Base-by-base conservation (phyloP, 805 yeast genomes). In the Candida parachauliodes region DNA sequence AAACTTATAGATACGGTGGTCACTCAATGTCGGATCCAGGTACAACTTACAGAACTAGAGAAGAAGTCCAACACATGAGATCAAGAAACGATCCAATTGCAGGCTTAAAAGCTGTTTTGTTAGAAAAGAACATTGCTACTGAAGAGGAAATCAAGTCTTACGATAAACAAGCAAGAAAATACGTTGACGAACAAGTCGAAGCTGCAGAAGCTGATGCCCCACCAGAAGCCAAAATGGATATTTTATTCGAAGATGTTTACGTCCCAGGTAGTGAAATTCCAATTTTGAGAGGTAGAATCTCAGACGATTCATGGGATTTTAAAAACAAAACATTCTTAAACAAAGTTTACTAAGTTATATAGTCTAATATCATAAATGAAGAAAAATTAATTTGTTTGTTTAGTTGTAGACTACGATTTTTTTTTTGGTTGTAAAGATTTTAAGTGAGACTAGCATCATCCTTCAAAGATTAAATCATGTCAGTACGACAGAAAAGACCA, bases 11-110 rank as follows among this genome's bases (percentile, higher is more conserved):
- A 78, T 93, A 93, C 67, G 98, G 98, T 76, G 98, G 98, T 68
- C 98, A 93, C 81, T 93, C 98, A 53, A 93, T 93, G 98, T 91
- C 98, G 52, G 98, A 93, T 72, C 98, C 98, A 59, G 98, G 98
- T 78, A 93, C 98, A 67, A 93, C 98, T 51, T 93, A 93, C 83
- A 85, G 98, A 81, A 93, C 98, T 62, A 89, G 98, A 77, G 98
- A 93, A 74, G 98, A 93, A 76, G 93, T 93, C 53, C 97, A 89
- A 74, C 91, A 91, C 76, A 89, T 93, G 97, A 86, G 98, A 77
- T 88, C 98, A 30, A 85, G 88, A 76, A 88, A 85, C 65, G 98
- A 93, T 68, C 97, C 98, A 54, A 88, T 93, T 65, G 89, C 95
- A 40, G 98, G 98, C 52, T 79, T 93, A 62, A 91, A 89, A 78